phyloP scores from a whole-genome alignment of 306 rosid species.

The peach (Prunus persica) region Prunus_persica_NCBIv2 NC_034014.1:4783501-4784000 shows the following conservation, averaged over 20 bases:
- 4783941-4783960: no score
- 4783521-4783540: no score
- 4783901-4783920: background rate
- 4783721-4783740: constrained; percentile 4
- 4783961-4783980: no score
- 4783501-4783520: no score
- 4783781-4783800: background rate
- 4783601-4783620: no score
- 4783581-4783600: no score
- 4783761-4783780: background rate
- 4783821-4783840: background rate
- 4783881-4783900: background rate
- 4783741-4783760: background rate
- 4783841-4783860: background rate
- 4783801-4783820: background rate
- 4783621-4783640: no score
- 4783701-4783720: background rate
- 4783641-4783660: background rate
- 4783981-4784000: no score
- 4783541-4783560: no score
- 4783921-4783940: no score
- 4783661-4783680: constrained; percentile 7
- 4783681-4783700: background rate
- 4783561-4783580: no score
- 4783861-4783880: background rate